Base-by-base conservation (phyloP, 495 filamentous ascomycete species). In the Copromyces sp. region DNA sequence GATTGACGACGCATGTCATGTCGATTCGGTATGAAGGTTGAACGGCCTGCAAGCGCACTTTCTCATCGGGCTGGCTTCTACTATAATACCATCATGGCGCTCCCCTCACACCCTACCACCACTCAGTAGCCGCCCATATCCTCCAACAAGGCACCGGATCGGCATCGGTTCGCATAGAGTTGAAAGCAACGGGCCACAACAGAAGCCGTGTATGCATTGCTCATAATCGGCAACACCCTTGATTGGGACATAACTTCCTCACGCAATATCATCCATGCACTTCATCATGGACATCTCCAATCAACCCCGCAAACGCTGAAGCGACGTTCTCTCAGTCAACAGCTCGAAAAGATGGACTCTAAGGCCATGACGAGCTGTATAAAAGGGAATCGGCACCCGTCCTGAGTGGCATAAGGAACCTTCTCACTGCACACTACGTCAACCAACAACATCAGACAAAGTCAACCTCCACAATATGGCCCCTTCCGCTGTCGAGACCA, bases 401-500 rank as follows among this genome's bases (percentile, higher is more conserved):
- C 47, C 47, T 32, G 17, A 20, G 3, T n/a, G 14, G 24, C 53
- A 24, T 7, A 2, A 45, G 68, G 2, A 20, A 32, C 29, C 32
- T 69, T 38, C 11, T 39, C 37, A 38, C 71, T 4, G 41, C 16
- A 69, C 24, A 8, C 16, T 39, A 17, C 39, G 20, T 14, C 14
- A n/a, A 17, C 5, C 39, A 4, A 40, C 35, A 65, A 24, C 37
- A 9, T 42, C 20, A n/a, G 32, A 20, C 29, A 65, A 39, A 47
- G 29, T 37, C 65, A 68, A 16, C 20, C 39, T 20, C 24, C 0
- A 38, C 37, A 37, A 9, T 39, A 81, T 81, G 80, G 80, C 78
- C n/a, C 79, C 79, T 38, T 74, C 74, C 38, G 75, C 79, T 12
- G 73, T 77, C 20, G 77, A 86, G 41, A 80, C 80, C 65, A 75